Base-by-base conservation (phyloP, 1,284 basidiomycete species). In the Butyriboletus appendiculatus region DNA sequence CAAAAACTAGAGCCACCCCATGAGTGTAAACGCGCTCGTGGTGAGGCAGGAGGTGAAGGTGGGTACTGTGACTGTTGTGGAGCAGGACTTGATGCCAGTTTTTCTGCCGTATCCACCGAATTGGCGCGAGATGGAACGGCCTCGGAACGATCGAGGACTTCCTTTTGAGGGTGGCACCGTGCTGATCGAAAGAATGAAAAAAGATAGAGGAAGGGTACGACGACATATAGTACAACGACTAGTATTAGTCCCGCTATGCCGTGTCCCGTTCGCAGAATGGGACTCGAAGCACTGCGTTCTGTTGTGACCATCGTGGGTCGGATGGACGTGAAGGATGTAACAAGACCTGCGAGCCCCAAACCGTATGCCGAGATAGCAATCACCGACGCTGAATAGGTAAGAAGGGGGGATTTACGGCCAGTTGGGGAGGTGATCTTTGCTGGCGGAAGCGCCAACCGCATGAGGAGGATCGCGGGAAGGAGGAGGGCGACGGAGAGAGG, bases 401-500 rank as follows among this genome's bases (percentile, higher is more conserved):
- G 60, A 50, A 78, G 60, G 9, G 57, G 56, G 26, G 68, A 50
- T 45, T 64, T 67, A 50, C 53, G 65, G 28, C 65, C 42, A 48
- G 64, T 56, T 56, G 57, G 42, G 54, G 45, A 58, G 11, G 46
- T 55, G 42, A 59, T 51, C 53, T 69, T 64, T 37, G 74, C 73
- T 26, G 76, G 67, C 9, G 80, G 76, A 22, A 76, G 74, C 28
- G 76, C 76, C 42, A 82, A 65, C 42, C 89, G 81, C 58, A 77
- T 76, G 38, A 85, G 63, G 22, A 88, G 68, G 44, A 85, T 63
- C 4, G 79, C 75, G 18, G 78, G 79, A 47, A 87, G 75, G 18
- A 86, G 67, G 28, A 87, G 64, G 15, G 77, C 82, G 30, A 88
- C 56, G 11, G 89, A 91, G 22, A 89, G 65, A 5, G 88, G 81